phyloP scores from a whole-genome alignment of 2,329 filamentous ascomycete genomes.

The Claviceps purpurea region DNA sequence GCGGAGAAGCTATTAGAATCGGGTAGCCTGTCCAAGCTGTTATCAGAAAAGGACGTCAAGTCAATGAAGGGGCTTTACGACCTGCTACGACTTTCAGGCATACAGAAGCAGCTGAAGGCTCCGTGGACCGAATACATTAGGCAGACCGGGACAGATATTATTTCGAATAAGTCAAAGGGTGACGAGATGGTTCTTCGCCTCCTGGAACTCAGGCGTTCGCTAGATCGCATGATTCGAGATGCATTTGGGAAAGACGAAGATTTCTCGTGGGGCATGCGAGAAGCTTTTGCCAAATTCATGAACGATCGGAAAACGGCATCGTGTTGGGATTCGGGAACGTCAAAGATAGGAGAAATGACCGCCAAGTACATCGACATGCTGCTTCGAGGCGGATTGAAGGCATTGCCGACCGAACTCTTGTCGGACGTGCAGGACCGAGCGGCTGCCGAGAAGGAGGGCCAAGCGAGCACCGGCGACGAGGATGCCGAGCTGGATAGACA shows the following conservation, averaged over 20 bases:
- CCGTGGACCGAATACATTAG: conserved; percentile 74
- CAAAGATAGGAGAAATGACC: conserved; percentile 96
- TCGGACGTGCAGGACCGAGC: conserved; percentile 46
- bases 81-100: conserved; percentile 56
- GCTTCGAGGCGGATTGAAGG: conserved; percentile 75
- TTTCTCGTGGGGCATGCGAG: conserved; percentile 65
- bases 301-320: conserved; percentile 68
- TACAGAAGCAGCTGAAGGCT: conserved; percentile 54
- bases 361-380: conserved; percentile 92
- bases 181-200: conserved; percentile 79
- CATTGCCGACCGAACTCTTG: conserved; percentile 56
- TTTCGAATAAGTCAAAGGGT: conserved; percentile 64
- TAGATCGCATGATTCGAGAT: conserved; percentile 64
- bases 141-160: conserved; percentile 59
- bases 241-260: conserved; percentile 68
- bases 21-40: conserved; percentile 55
- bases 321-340: conserved; percentile 69
- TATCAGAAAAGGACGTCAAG: conserved; percentile 55
- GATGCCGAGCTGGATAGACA: conserved; percentile 86
- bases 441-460: conserved; percentile 45
- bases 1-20: conserved; percentile 51
- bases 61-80: conserved; percentile 67
- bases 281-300: conserved; percentile 82
- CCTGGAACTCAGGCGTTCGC: conserved; percentile 62
- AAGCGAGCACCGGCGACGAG: conserved; percentile 64